Conservation (phyloP, 371 early-diverging fungal genomes). For the Apophysomyces ossiformis region DNA sequence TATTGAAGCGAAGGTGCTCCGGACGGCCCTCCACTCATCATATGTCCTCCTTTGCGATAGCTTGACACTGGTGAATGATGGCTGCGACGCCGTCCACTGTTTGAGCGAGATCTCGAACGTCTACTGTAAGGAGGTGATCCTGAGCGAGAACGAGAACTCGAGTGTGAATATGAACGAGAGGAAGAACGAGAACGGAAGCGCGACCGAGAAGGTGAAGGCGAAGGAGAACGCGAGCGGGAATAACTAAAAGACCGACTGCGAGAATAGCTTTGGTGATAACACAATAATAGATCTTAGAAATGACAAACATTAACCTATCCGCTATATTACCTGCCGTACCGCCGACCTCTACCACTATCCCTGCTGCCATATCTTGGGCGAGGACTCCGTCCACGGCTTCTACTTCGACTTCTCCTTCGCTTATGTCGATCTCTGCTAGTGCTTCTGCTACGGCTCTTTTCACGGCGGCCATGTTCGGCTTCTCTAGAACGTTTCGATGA, state of each 20-base stretch:
- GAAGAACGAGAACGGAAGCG: constrained; percentile 35
- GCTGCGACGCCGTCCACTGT: constrained; percentile 33
- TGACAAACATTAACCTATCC: background rate
- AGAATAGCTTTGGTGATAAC: constrained; percentile 12
- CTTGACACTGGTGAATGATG: constrained; percentile 19
- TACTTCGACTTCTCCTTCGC: constrained; percentile 29
- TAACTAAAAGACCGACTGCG: constrained; percentile 26
- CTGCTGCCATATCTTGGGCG: constrained; percentile 13
- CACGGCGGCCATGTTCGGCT: constrained; percentile 13
- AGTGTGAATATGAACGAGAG: constrained; percentile 25
- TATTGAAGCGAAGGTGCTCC: background rate
- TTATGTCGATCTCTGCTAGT: constrained; percentile 23
- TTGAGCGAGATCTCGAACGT: constrained; percentile 43
- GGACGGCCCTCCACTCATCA: background rate
- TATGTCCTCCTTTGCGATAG: constrained; percentile 4
- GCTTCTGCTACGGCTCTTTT: constrained; percentile 15
- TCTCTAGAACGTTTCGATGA: constrained; percentile 17
- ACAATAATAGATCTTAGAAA: background rate
- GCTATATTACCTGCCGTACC: constrained; percentile 17
- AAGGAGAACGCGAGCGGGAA: constrained; percentile 37
- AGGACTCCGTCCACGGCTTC: constrained; percentile 31
- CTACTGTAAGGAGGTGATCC: constrained; percentile 17
- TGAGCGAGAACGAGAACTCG: constrained; percentile 24
- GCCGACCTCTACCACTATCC: constrained; percentile 19
- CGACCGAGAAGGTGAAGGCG: constrained; percentile 21